Conservation (phyloP, 345 rosid species). For the Salix viminalis region DNA sequence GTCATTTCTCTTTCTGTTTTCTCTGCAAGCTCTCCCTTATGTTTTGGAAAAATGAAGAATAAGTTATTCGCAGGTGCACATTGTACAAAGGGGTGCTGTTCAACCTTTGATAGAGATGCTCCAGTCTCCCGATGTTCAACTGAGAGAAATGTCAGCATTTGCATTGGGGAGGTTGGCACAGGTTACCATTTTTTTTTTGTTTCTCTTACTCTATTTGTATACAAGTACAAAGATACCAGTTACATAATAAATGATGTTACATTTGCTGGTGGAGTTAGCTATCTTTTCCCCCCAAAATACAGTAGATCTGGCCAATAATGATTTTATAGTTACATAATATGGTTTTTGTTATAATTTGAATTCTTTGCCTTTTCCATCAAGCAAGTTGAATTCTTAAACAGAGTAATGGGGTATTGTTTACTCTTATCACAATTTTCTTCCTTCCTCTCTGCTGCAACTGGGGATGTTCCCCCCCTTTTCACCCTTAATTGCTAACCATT, state of each 20-base stretch:
- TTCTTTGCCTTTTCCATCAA: neutral
- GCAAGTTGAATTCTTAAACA: neutral
- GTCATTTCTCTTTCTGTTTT: neutral
- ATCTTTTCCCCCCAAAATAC: neutral
- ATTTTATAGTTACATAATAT: neutral
- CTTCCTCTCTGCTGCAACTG: neutral
- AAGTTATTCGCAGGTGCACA: constrained; percentile 60
- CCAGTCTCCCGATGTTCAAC: constrained; percentile 76
- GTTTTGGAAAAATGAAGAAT: neutral
- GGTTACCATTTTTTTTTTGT: constrained; percentile 41
- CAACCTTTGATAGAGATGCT: constrained; percentile 93
- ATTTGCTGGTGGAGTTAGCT: neutral
- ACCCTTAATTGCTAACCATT: neutral
- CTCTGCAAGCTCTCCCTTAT: neutral
- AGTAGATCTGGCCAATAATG: neutral
- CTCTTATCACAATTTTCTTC: neutral
- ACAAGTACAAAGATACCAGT: constrained; percentile 1
- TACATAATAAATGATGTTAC: neutral
- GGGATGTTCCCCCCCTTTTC: neutral
- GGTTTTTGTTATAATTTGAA: neutral
- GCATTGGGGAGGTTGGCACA: constrained; percentile 99
- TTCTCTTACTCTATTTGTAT: neutral
- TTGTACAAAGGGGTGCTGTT: constrained; percentile 99
- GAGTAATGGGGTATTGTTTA: neutral
- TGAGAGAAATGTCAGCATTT: constrained; percentile 99